Base-by-base conservation (phyloP, 176 grass and related monocot species). In the Olyra latifolia region DNA sequence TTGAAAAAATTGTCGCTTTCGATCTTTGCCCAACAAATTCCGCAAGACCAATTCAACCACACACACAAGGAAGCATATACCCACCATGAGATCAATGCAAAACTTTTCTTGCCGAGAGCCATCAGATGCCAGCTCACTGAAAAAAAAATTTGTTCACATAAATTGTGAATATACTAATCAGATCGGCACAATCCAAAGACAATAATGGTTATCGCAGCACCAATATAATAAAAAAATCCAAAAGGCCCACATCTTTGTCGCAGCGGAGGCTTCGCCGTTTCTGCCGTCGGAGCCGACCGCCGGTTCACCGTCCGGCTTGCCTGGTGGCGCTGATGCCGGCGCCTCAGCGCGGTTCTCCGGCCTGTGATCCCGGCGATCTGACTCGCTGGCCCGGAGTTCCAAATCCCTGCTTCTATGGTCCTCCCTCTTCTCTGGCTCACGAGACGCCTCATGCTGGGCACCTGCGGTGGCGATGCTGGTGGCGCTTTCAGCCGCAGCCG, bases 21-120 rank as follows among this genome's bases (percentile, higher is more conserved):
- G 89, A 87, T 82, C 77, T 64, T 83, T 83, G 90, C 85, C 93
- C 83, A 92, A 80, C 84, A 84, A 90, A 89, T 92, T 89, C 80
- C 50, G 77, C 65, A 85, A 91, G 63, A 91, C 86, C 69, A 86
- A 88, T 88, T 84, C 88, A 94, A 81, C 87, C 85, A 85, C 84
- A 81, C 69, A 55, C 66, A 82, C 62, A 89, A 77, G 72, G 46
- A 90, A 82, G 75, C 84, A 74, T 70, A 77, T 89, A 91, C 92
- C 81, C 55, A 99, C 97, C 97, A 99, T 99, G 74, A 99, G 91
- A 96, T 99, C 97, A 86, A 99, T 91, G 86, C 87, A 93, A 78
- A 99, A 99, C 87, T 90, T 99, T 71, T 92, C 85, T 85, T 93
- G 88, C 70, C 91, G 84, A 73, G 60, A 44, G 57, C 87, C 85